Conservation (phyloP, 768 basidiomycete species). For the Punctularia strigosozonata region DNA sequence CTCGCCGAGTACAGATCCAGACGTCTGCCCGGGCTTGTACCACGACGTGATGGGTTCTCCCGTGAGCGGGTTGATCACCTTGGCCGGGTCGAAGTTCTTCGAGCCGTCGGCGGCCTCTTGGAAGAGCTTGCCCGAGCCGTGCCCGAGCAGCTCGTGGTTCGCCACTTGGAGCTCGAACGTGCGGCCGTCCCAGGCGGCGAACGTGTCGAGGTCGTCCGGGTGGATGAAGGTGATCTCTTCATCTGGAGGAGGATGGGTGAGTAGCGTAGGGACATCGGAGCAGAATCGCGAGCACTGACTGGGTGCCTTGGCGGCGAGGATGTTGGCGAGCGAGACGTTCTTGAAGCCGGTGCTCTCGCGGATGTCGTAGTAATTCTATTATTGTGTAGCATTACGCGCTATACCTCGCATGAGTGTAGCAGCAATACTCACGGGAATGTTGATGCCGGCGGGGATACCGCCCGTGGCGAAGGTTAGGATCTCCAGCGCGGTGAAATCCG, state of each 20-base stretch:
- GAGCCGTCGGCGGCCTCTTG: constrained; percentile 65
- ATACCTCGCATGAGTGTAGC: not conserved
- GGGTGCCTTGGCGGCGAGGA: constrained; percentile 79
- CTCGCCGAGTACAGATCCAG: constrained; percentile 73
- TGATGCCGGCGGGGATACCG: constrained; percentile 84
- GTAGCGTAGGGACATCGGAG: not conserved
- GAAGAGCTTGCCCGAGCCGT: constrained; percentile 78
- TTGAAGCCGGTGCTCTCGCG: constrained; percentile 79
- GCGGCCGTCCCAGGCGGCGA: constrained; percentile 65
- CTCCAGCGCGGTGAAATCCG: constrained; percentile 81
- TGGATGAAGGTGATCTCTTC: constrained; percentile 77
- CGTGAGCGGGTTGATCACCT: constrained; percentile 73
- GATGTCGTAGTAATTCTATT: constrained; percentile 81
- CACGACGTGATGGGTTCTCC: constrained; percentile 66
- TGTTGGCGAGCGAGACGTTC: constrained; percentile 79
- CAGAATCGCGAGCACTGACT: constrained; percentile 28
- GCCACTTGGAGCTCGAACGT: constrained; percentile 86
- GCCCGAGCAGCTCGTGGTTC: constrained; percentile 81
- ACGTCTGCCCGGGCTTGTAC: constrained; percentile 83
- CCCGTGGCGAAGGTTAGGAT: constrained; percentile 76
- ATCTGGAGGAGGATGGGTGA: constrained; percentile 29
- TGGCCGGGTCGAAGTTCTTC: constrained; percentile 72
- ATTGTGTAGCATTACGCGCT: not conserved
- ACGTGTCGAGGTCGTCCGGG: constrained; percentile 62
- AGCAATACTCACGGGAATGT: constrained; percentile 47